A percentile compares a stretch with the other conserved stretches of the same genome.
These are phyloP conservation scores for Lactarius psammicola DNA, from an alignment of 768 basidiomycete species.

Conservation along the genomic window DNA sequence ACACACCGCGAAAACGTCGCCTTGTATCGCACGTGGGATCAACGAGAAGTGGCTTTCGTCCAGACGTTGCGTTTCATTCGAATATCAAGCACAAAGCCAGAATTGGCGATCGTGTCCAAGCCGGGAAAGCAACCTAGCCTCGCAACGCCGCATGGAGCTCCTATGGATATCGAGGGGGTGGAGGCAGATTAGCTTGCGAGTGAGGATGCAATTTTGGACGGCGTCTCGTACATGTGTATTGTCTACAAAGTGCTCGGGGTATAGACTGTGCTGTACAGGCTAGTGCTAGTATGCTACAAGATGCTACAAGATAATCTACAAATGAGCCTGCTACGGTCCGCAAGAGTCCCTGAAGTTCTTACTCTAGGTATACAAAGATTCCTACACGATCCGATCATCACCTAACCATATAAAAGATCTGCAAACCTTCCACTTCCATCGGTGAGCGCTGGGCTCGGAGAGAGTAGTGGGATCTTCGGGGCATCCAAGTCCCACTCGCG, in stretches of 20 bases:
- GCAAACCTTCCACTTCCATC: conserved; percentile 36
- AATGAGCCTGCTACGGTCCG: conserved; percentile 10
- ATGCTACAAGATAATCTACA: conserved; percentile 29
- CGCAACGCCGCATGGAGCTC: conserved; percentile 4
- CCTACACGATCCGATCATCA: neutral
- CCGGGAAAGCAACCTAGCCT: conserved; percentile 56
- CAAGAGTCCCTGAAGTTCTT: conserved; percentile 7
- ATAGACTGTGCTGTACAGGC: conserved; percentile 22
- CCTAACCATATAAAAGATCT: conserved; percentile 37
- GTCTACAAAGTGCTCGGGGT: neutral
- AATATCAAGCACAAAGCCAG: conserved; percentile 58
- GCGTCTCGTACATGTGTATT: conserved; percentile 11
- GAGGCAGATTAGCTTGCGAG: conserved; percentile 4
- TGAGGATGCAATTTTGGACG: neutral
- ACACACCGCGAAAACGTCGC: conserved; percentile 68
- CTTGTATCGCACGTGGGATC: conserved; percentile 77
- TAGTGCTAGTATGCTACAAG: conserved; percentile 23
- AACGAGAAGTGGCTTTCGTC: conserved; percentile 67
- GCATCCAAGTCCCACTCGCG: conserved; percentile 69
- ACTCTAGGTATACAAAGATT: conserved; percentile 12
- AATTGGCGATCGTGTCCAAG: conserved; percentile 50
- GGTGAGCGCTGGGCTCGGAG: conserved; percentile 35
- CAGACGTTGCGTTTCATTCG: conserved; percentile 74
- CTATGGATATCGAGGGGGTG: conserved; percentile 33
- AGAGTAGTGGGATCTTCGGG: conserved; percentile 29